Evolutionary conservation across 148 eudicot genomes (phyloP), one percentile per base, ranked within the genome.

Genomic region (Rhododendron vialii): DNA sequence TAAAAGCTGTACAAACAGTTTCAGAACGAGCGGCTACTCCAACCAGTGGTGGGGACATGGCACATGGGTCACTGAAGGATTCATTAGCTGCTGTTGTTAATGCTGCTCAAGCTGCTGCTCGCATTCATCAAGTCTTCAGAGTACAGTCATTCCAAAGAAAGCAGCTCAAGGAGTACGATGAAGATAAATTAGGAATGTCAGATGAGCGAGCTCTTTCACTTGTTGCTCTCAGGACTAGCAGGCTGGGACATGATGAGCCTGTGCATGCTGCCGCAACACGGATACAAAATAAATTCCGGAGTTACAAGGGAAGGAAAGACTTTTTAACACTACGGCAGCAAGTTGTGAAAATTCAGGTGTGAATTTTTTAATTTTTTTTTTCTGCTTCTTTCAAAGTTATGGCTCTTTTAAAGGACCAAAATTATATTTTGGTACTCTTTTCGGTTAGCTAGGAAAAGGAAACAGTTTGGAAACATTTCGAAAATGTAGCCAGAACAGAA

Each of bases 51-150:
- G 93, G 92, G 50, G 98, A 91, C 45, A 83, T 84, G 28, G 61
- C 89, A 84, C 90, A 90, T 85, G 94, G 91, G 38, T 92, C 98
- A 82, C 38, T 94, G 82, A 96, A 96, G 92, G 95, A 96, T 87
- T 93, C 98, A 3, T 83, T 96, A 80, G 98, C 96, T 75, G 98
- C 98, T 88, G 92, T 96, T 53, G 90, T 93, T 86, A 94, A 94
- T 90, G 98, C 98, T 79, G 90, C 96, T 82, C 96, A 94, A 90
- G 98, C 96, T 88, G 96, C 95, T 84, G 95, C 93, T 73, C 96
- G 95, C 81, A 96, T 96, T 83, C 98, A 94, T 87, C 94, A 96
- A 89, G 93, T 96, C 61, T 96, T 84, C 88, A 90, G 98, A 85
- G 90, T 91, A 86, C 94, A 94, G 81, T 96, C 98, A n/a, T 94